Base-by-base conservation (phyloP, 2,329 filamentous ascomycete genomes). In the Aspergillus sclerotialis region DNA sequence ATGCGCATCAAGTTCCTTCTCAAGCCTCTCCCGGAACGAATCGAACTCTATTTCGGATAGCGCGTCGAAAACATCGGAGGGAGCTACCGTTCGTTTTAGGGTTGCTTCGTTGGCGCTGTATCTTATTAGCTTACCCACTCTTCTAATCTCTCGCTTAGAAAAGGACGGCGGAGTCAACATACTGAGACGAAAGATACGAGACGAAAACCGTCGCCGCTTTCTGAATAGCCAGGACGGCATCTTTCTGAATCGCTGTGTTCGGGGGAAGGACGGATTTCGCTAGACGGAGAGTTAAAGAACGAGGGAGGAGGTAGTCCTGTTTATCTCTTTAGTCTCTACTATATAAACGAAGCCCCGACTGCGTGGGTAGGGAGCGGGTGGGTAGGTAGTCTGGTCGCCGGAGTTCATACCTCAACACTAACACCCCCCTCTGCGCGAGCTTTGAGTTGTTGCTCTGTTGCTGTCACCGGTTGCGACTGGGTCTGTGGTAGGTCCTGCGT, bases 191-290 rank as follows among this genome's bases (percentile, higher is more conserved):
- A 30, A 80, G 60, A 53, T 80, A 80, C 40, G 74, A 80, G 12
- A 82, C 72, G 55, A 82, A 82, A 4, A 82, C 78, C 4, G 78
- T 81, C 17, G 78, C 77, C 41, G 75, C 75, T 52, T 80, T 81
- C 32, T 76, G 74, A 41, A 82, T 71, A 6, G 78, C 78, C 11
- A 78, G 60, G 4, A 80, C 60, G 8, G 78, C 78, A 60, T 82
- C 78, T 58, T 79, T 80, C 48, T 79, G 74, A 26, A 82, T 76
- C 30, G 74, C 71, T 11, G 77, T 81, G 54, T 81, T 80, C 4
- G 78, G 67, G 1, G 78, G 77, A 3, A 81, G 64, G 5, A 78
- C 75, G 36, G 76, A 73, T 57, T 80, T 80, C 9, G 76, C 75
- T 13, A 81, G 69, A 16, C 77, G 70, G 35, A 74, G 68, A 16